These are phyloP conservation scores for Candida dubliniensis DNA, from an alignment of 1,139 yeast species.

Conservation along the genomic window DNA sequence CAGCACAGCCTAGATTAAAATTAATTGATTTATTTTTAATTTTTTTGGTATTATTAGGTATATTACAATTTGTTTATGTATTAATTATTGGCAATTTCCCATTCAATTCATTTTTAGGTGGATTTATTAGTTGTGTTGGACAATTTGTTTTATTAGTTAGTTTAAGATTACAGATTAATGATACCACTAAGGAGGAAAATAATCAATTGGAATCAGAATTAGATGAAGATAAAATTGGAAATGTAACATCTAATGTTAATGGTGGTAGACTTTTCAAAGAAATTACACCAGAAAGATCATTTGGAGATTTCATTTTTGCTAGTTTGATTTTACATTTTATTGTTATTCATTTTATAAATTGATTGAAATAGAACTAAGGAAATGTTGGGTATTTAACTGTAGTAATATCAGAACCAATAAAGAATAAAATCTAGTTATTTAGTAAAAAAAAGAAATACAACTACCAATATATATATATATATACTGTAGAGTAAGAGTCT, in stretches of 20 bases:
- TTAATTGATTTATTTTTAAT: conserved; percentile 76
- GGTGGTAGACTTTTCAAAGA: conserved; percentile 39
- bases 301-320: conserved; percentile 88
- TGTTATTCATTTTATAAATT: conserved; percentile 88
- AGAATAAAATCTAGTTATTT: background rate
- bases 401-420: no score
- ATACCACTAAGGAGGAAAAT: conserved; percentile 5
- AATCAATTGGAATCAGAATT: no score
- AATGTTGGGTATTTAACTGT: no score
- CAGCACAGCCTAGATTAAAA: conserved; percentile 51
- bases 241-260: conserved; percentile 4
- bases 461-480: background rate
- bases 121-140: conserved; percentile 89
- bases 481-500: no score
- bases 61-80: conserved; percentile 76
- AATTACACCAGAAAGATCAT: conserved; percentile 75
- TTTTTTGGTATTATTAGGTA: conserved; percentile 73
- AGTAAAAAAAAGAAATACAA: background rate
- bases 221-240: no score
- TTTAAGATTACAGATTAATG: conserved; percentile 66
- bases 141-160: conserved; percentile 88
- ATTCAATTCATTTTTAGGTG: conserved; percentile 93
- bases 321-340: conserved; percentile 86
- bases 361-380: no score
- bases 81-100: conserved; percentile 86